phyloP scores from a whole-genome alignment of 2,329 filamentous ascomycete genomes.

The Xylariaceae sp. region DNA sequence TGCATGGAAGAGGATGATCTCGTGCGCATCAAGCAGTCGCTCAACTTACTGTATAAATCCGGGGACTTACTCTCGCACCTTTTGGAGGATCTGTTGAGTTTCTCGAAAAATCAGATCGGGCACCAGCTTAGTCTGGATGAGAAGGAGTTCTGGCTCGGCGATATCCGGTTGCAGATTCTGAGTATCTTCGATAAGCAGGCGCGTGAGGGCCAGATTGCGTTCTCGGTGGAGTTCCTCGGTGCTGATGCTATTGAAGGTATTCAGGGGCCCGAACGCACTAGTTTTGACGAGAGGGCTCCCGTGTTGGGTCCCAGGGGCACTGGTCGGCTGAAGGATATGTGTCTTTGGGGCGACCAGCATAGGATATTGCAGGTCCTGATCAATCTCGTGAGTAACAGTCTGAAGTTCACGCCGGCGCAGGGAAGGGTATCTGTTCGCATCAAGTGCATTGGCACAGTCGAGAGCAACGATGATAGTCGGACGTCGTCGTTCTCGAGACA shows the following conservation, averaged over 20 bases:
- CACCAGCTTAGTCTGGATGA: constrained; percentile 78
- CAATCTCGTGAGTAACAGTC: constrained; percentile 83
- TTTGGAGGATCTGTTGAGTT: constrained; percentile 82
- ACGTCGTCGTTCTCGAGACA: constrained; percentile 48
- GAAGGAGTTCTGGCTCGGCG: constrained; percentile 77
- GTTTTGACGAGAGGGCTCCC: constrained; percentile 38
- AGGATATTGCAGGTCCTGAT: constrained; percentile 89
- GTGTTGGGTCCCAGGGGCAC: constrained; percentile 60
- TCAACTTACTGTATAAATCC: constrained; percentile 85
- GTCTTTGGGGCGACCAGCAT: constrained; percentile 88
- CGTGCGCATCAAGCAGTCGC: constrained; percentile 69
- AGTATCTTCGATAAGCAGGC: constrained; percentile 90
- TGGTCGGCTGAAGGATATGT: constrained; percentile 74
- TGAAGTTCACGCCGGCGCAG: constrained; percentile 80
- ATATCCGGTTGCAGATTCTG: constrained; percentile 74
- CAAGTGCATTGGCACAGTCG: constrained; percentile 61
- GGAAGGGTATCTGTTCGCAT: constrained; percentile 74
- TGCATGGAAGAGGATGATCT: constrained; percentile 89
- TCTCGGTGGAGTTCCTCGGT: constrained; percentile 66
- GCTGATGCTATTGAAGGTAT: constrained; percentile 34
- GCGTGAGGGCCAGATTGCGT: constrained; percentile 68
- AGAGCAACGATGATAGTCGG: constrained; percentile 39
- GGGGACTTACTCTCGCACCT: constrained; percentile 80
- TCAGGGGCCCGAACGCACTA: constrained; percentile 35
- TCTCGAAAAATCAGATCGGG: constrained; percentile 92